Evolutionary conservation across 176 grass and related monocot species (phyloP).

Genomic region (Bonia amplexicaulis): DNA sequence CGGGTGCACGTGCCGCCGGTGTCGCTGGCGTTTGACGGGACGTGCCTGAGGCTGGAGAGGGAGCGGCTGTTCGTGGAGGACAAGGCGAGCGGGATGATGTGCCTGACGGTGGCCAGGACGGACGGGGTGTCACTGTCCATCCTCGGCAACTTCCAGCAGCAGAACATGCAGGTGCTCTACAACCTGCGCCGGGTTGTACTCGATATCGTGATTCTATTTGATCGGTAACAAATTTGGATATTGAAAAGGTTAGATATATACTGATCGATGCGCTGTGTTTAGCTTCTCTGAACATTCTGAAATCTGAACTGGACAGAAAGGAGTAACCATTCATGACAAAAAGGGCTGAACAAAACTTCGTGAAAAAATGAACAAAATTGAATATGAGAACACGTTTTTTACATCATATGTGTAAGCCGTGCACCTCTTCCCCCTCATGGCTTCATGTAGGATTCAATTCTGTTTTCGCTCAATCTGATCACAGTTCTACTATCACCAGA

Average conservation of each 20-base stretch:
- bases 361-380: background rate
- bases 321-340: background rate
- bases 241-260: background rate
- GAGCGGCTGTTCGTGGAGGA: constrained; percentile 48
- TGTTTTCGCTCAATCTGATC: background rate
- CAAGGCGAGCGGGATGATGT: constrained; percentile 36
- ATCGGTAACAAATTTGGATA: background rate
- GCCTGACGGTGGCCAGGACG: constrained; percentile 48
- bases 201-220: background rate
- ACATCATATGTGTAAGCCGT: background rate
- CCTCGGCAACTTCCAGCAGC: constrained; percentile 67
- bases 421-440: background rate
- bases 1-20: constrained; percentile 46
- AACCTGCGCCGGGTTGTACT: constrained; percentile 35
- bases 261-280: background rate
- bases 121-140: constrained; percentile 30
- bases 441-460: background rate
- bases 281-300: background rate
- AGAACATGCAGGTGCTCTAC: constrained; percentile 50
- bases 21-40: constrained; percentile 42
- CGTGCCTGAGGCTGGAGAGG: constrained; percentile 38
- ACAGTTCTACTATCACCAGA: background rate
- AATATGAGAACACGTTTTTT: background rate
- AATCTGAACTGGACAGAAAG: background rate
- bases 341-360: background rate